A percentile compares a stretch with the other conserved stretches of the same genome.
Evolutionary conservation across 139 green algal genomes (phyloP).

Genomic region (Pycnococcus provasolii): DNA sequence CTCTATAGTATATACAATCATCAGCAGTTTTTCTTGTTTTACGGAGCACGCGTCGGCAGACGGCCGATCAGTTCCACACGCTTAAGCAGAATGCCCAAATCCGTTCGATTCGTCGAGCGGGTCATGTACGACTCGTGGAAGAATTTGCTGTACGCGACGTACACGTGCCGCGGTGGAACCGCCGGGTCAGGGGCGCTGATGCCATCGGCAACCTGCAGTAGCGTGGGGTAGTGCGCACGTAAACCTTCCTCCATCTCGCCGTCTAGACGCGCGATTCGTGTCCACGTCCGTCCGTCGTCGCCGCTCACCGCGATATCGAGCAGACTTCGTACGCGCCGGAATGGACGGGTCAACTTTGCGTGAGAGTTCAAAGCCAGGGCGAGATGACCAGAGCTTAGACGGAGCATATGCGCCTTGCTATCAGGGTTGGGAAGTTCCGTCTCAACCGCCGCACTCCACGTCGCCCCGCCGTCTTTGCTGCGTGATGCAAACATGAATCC

Average conservation of each 20-base stretch:
- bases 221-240: conserved; percentile 24
- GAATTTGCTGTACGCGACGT: conserved; percentile 10
- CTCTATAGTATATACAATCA: no score
- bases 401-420: conserved; percentile 6
- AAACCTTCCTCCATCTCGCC: conserved; percentile 16
- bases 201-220: conserved; percentile 9
- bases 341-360: not conserved
- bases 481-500: not conserved
- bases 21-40: no score
- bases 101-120: conserved; percentile 1
- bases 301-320: conserved; percentile 9
- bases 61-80: not conserved
- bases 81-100: not conserved
- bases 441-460: not conserved
- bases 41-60: not conserved
- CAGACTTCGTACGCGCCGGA: not conserved
- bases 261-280: conserved; percentile 13
- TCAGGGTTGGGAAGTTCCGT: conserved; percentile 12
- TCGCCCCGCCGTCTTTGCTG: not conserved
- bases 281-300: conserved; percentile 19
- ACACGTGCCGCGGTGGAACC: not conserved
- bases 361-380: conserved; percentile 20
- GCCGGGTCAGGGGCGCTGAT: not conserved
- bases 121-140: conserved; percentile 1
- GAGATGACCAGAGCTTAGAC: not conserved